phyloP scores from a whole-genome alignment of 106 monocot species.

The Chionographis japonica region DNA sequence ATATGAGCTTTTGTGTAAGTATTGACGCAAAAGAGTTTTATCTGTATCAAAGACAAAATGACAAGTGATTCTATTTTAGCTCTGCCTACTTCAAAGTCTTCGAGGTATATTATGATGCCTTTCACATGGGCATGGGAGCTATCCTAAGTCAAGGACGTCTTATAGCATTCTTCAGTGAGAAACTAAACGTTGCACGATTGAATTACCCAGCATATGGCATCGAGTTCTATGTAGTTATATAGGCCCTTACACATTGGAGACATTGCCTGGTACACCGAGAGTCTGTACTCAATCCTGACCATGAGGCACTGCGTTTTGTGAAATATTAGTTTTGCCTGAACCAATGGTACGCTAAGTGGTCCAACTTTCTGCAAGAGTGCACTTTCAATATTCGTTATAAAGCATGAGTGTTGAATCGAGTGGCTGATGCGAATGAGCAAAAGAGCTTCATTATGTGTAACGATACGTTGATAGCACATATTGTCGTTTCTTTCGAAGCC shows the following conservation, averaged over 20 bases:
- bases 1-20: background rate
- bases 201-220: background rate
- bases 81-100: background rate
- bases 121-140: background rate
- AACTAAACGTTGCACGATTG: background rate
- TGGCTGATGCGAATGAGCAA: background rate
- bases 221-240: background rate
- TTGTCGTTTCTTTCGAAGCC: no score
- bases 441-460: no score
- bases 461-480: no score
- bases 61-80: background rate
- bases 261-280: background rate
- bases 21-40: background rate
- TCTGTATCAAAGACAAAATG: no score
- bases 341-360: background rate
- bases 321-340: background rate
- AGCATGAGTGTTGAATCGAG: background rate
- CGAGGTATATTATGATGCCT: conserved; percentile 1
- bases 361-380: background rate
- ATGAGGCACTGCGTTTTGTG: background rate
- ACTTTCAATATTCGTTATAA: background rate
- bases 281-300: background rate
- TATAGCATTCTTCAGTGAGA: conserved; percentile 1
- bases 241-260: background rate
- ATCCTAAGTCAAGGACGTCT: background rate